Base-by-base conservation (phyloP, 179 eudicot genomes). In the Beta corolliflora region DNA sequence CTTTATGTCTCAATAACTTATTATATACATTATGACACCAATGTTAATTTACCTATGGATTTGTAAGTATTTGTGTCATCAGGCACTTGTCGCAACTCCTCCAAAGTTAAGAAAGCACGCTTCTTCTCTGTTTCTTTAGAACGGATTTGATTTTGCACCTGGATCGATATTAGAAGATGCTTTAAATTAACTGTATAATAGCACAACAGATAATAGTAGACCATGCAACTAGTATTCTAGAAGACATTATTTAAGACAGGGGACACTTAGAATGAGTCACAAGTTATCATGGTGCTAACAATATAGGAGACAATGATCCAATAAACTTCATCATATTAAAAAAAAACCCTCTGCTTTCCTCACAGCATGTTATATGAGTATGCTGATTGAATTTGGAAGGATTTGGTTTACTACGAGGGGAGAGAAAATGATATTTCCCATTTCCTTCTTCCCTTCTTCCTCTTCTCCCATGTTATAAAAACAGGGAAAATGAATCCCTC, bases 11-110 rank as follows among this genome's bases (percentile, higher is more conserved):
- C 69, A 58, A 60, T 0, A 48, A 21, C 25, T 25, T 23, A 14
- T 36, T 36, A 36, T 36, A 36, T 36, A 36, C 3, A 1, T 12
- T 13, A 25, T 75, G 8, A 52, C 41, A 14, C 18, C 11, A 4
- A 50, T 16, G 23, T 46, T 44, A 41, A 55, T 23, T 78, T 89
- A 89, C 99, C 99, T 48, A 97, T 92, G 64, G 99, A 91, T 84
- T 97, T 97, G 87, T 94, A 97, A 25, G 99, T 97, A 83, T 94
- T 97, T 68, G 97, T 93, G 85, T 88, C 97, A 85, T 90, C 93
- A 70, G 99, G 88, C 84, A 97, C 75, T 75, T 87, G 94, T 69
- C 85, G 87, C 86, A 97, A 84, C 88, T 97, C 99, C 89, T 97
- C 99, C 89, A 94, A 87, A 75, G 97, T 93, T 72, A 94, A 85